Evolutionary conservation across 257 asterid genomes (phyloP).

Genomic region (Verbascum thapsus): DNA sequence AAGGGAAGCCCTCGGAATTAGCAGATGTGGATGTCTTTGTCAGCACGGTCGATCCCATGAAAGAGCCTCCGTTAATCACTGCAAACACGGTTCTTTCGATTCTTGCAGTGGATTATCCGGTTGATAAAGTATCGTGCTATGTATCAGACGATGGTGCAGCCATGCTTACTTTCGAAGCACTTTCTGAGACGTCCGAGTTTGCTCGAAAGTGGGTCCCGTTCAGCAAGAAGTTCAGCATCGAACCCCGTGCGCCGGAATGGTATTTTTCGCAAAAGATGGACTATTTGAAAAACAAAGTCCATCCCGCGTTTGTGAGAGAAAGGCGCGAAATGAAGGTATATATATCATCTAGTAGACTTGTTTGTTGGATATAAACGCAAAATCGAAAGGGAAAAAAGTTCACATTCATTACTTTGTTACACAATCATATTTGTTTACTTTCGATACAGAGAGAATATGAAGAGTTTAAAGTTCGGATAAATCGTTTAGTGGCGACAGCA

Average conservation of each 20-base stretch:
- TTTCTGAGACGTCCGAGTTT: conserved; percentile 77
- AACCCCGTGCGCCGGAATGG: conserved; percentile 96
- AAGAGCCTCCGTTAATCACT: conserved; percentile 79
- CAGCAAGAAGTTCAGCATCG: conserved; percentile 73
- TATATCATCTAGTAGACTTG: too few species aligned
- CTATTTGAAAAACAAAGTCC: conserved; percentile 77
- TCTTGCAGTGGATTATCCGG: conserved; percentile 86
- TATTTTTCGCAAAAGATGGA: conserved; percentile 80
- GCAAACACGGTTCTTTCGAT: conserved; percentile 90
- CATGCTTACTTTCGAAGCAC: conserved; percentile 87
- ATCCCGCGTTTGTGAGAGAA: conserved; percentile 79
- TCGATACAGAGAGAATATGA: conserved; percentile 82
- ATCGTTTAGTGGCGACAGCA: conserved; percentile 68
- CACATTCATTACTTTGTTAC: background rate
- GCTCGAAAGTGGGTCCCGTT: conserved; percentile 89
- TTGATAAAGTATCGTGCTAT: conserved; percentile 74
- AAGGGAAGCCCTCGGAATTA: conserved; percentile 74
- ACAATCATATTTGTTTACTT: conserved; percentile 22
- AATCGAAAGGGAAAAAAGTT: too few species aligned
- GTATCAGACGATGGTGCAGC: conserved; percentile 95
- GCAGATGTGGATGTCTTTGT: conserved; percentile 74
- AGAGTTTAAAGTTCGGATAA: conserved; percentile 83
- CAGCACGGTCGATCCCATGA: conserved; percentile 88
- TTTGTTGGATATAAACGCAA: background rate
- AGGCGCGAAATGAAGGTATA: conserved; percentile 85